Evolutionary conservation across 768 basidiomycete genomes (phyloP), one percentile per base, ranked within the genome.

Genomic region (Podaxis sp.): DNA sequence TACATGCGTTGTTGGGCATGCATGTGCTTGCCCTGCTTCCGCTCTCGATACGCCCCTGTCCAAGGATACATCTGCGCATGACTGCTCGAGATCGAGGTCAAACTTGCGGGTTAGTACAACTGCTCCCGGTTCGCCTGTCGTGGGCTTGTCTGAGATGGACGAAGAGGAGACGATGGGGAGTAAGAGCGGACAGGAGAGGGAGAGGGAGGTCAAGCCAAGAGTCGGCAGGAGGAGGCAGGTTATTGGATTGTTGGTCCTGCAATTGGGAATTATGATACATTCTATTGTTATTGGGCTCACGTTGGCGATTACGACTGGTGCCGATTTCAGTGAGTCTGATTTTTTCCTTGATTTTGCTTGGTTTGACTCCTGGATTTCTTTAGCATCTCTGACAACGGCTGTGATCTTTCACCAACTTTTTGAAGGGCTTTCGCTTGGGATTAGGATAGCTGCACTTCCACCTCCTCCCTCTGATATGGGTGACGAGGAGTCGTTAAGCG

Each of bases 241-340:
- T 48, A 82, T 94, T 54, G 87, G 91, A 2, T 87, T 92, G 59
- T 76, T 93, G 91, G 86, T 92, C 36, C 77, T 96, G 39, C 89
- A 96, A 82, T 69, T 90, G 2, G 86, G 94, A 52, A 92, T 96
- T 68, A 89, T 95, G 91, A 81, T 95, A 54, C 86, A 95, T 70
- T 89, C 92, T 2, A 71, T 94, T 52, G 84, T 93, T 36, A 91
- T 94, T 61, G 92, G 92, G 2, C 71, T 93, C 22, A 93, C 92
- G 3, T 76, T 93, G 19, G 82, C 89, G 1, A 84, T 93, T 59
- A 84, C 89, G 3, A 77, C 81, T 4, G 88, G 90, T 17, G 67
- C 84, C 1, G 90, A 92, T 58, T 92, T 93, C 64, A 81, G 90
- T 91, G 63, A 63, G 87, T 82, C 22, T 28, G 36, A 22, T 22